Conservation (phyloP, 495 filamentous ascomycete genomes). For the Penicillium pulvis region DNA sequence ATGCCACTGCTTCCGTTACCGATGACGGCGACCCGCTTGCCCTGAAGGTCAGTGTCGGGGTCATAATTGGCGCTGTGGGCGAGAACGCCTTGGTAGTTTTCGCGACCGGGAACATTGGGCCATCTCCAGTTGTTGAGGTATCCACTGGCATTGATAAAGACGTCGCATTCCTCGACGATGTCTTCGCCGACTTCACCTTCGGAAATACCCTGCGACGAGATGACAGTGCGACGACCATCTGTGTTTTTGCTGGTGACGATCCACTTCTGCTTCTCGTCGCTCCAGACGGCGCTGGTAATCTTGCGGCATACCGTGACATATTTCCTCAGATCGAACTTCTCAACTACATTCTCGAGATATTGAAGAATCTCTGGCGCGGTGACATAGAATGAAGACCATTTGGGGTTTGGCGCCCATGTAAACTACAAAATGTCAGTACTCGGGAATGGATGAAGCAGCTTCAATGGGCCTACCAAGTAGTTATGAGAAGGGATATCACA, state of each 20-base stretch:
- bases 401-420: conserved; percentile 60
- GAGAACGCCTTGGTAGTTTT: conserved; percentile 21
- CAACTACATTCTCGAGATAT: conserved; percentile 55
- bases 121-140: conserved; percentile 50
- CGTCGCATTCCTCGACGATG: conserved; percentile 29
- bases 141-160: conserved; percentile 53
- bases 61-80: conserved; percentile 30
- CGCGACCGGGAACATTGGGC: conserved; percentile 34
- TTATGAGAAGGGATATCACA: conserved; percentile 34
- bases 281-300: conserved; percentile 52
- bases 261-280: conserved; percentile 49
- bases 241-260: conserved; percentile 37
- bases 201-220: background rate
- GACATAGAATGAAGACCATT: conserved; percentile 62
- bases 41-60: conserved; percentile 27
- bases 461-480: conserved; percentile 25
- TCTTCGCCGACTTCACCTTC: background rate
- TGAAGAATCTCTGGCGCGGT: conserved; percentile 58
- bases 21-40: conserved; percentile 50
- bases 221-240: background rate
- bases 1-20: conserved; percentile 49
- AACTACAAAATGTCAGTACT: conserved; percentile 19
- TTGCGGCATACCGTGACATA: conserved; percentile 45
- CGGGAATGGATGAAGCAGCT: background rate
- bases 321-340: conserved; percentile 55